These are phyloP conservation scores for Obba rivulosa DNA, from an alignment of 768 basidiomycete species.

Conservation along the genomic window DNA sequence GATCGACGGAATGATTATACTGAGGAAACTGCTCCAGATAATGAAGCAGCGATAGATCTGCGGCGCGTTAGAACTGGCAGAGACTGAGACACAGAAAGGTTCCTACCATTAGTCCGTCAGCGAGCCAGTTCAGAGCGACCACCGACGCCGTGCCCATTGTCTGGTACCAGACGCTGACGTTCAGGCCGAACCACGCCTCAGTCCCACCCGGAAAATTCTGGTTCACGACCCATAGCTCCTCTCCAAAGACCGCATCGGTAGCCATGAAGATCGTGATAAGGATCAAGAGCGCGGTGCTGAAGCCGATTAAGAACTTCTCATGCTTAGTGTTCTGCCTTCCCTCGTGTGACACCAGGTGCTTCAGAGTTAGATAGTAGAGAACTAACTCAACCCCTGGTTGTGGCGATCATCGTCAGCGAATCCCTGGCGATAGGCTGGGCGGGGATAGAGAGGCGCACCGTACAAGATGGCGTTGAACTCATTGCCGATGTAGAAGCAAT, in stretches of 20 bases:
- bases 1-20: slow-evolving; percentile 1
- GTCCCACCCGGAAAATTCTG: slow-evolving; percentile 29
- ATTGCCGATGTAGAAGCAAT: slow-evolving; percentile 13
- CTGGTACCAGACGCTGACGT: slow-evolving; percentile 16
- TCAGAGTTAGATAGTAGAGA: slow-evolving; percentile 19
- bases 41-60: slow-evolving; percentile 10
- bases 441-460: slow-evolving; percentile 1
- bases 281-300: slow-evolving; percentile 21
- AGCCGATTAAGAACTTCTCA: slow-evolving; percentile 14
- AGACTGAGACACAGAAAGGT: no score
- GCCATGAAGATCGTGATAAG: slow-evolving; percentile 28
- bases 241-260: slow-evolving; percentile 22
- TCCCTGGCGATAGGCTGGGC: not conserved
- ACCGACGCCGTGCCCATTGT: slow-evolving; percentile 10
- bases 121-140: slow-evolving; percentile 25
- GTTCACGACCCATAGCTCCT: slow-evolving; percentile 32
- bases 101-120: slow-evolving; percentile 36
- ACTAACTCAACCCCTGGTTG: slow-evolving; percentile 18
- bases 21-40: slow-evolving; percentile 6
- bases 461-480: slow-evolving; percentile 10
- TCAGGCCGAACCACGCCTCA: slow-evolving; percentile 23
- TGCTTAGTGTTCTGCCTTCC: not conserved
- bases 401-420: not conserved
- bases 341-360: slow-evolving; percentile 2
- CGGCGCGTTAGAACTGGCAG: no score